Percentiles rank a stretch among this genome's conserved stretches.
Conservation (phyloP, 768 basidiomycete species). For the Boletellus emodensis region DNA sequence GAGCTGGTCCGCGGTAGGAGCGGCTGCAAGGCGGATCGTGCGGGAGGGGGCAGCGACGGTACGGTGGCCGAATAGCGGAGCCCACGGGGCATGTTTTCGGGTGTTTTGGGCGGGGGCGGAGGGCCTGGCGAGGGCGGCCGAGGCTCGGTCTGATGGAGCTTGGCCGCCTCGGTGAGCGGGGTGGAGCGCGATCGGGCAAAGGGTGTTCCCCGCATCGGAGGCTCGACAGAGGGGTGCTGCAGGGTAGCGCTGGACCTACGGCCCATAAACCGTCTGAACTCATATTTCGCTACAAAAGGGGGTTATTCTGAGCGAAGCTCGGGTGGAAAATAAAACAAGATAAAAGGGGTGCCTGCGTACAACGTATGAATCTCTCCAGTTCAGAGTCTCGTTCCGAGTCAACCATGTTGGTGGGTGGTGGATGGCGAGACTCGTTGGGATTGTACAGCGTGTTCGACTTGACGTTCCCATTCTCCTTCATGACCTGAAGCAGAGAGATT, state of each 20-base stretch:
- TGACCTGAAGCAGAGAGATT: slow-evolving; percentile 39
- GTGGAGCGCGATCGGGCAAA: slow-evolving; percentile 22
- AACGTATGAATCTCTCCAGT: slow-evolving; percentile 85
- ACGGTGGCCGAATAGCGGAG: slow-evolving; percentile 13
- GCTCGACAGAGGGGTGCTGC: slow-evolving; percentile 38
- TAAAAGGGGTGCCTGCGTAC: slow-evolving; percentile 37
- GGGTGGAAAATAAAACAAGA: background rate
- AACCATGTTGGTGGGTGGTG: slow-evolving; percentile 76
- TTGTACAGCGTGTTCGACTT: slow-evolving; percentile 80
- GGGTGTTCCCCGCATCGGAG: slow-evolving; percentile 30
- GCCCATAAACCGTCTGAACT: slow-evolving; percentile 66
- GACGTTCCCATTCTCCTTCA: slow-evolving; percentile 78
- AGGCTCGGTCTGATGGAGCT: slow-evolving; percentile 7
- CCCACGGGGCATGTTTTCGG: slow-evolving; percentile 22
- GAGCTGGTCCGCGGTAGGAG: slow-evolving; percentile 11
- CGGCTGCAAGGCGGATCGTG: slow-evolving; percentile 37
- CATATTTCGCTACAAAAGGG: slow-evolving; percentile 64
- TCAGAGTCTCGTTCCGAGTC: slow-evolving; percentile 84
- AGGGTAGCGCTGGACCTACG: slow-evolving; percentile 35
- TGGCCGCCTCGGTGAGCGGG: slow-evolving; percentile 7
- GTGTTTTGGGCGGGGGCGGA: slow-evolving; percentile 25
- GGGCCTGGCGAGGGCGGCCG: slow-evolving; percentile 20
- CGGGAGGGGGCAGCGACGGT: slow-evolving; percentile 16
- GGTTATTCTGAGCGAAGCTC: background rate
- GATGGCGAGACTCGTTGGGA: slow-evolving; percentile 76